Evolutionary conservation across 495 filamentous ascomycete species (phyloP), one percentile per base, ranked within the genome.

Genomic region (Penicillium robsamsonii): DNA sequence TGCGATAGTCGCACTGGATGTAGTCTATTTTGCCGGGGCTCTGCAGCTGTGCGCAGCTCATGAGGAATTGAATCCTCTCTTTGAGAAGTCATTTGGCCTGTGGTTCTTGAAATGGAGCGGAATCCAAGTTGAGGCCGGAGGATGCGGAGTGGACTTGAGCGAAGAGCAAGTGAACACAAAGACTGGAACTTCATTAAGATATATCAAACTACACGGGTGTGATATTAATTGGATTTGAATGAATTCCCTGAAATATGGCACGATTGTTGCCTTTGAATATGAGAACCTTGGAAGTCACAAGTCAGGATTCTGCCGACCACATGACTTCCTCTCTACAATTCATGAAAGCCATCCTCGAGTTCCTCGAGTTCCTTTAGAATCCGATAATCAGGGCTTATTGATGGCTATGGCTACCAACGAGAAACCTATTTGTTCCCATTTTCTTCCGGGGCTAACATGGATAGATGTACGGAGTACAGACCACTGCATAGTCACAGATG

Each of bases 41-140:
- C 87, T 22, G 79, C 72, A 3, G 87, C 85, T 8, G 90, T 95
- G 51, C 90, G 84, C 60, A 90, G 79, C 53, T 77, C 71, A 53
- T 85, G 82, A 46, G 76, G 75, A 46, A 76, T 66, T 0, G 74
- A 75, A 24, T 65, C 66, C 53, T 71, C 65, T 46, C 69, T 63
- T 17, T 62, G 57, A 12, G 70, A 64, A 49, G 64, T 75, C 70
- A 77, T 75, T 22, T 55, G 59, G 55, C 38, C 45, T 25, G 17
- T 38, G 27, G 31, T 31, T 22, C 15, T 41, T 22, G 51, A 53
- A 27, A 50, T 51, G 30, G 42, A 45, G 25, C 27, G 44, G 13
- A 43, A 10, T 20, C 15, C 31, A 13, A 18, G 37, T 33, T 43
- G 50, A 31, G 38, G 15, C 27, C 50, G 38, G n/a, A 31, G 13